These are phyloP conservation scores for Trichophyton schoenleinii DNA, from an alignment of 2,329 filamentous ascomycete species.

Conservation along the genomic window DNA sequence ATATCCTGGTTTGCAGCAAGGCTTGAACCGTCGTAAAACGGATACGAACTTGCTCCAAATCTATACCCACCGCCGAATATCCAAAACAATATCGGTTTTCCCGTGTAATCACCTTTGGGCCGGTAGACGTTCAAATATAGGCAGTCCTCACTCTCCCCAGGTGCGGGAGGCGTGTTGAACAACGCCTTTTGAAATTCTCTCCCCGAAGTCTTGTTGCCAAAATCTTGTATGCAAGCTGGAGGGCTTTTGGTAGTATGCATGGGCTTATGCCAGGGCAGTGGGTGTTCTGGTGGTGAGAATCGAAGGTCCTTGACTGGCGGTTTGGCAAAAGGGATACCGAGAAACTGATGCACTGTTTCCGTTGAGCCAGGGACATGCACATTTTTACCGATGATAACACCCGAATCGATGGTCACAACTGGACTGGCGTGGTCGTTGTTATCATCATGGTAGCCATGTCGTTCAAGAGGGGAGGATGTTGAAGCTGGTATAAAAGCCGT, in stretches of 20 bases:
- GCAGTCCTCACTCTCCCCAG: conserved; percentile 2
- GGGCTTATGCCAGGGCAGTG: background rate
- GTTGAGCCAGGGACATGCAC: background rate
- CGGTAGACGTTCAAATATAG: conserved; percentile 5
- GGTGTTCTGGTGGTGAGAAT: background rate
- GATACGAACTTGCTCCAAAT: background rate
- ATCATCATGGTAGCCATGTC: background rate
- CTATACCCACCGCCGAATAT: conserved; percentile 1
- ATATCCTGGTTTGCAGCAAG: conserved; percentile 2
- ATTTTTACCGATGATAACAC: conserved; percentile 1
- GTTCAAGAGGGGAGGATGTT: background rate
- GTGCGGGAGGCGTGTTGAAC: background rate
- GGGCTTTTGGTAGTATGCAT: background rate
- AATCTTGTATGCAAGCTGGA: conserved; percentile 1
- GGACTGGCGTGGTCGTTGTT: background rate
- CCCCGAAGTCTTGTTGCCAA: background rate
- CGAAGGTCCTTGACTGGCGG: background rate
- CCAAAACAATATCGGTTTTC: conserved; percentile 1
- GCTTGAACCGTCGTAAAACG: background rate
- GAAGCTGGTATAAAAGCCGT: background rate
- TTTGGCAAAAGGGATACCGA: conserved; percentile 3
- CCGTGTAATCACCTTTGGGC: background rate
- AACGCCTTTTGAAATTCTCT: background rate
- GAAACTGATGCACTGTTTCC: conserved; percentile 1
- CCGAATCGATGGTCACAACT: background rate